A percentile compares a stretch with the other conserved stretches of the same genome.
Evolutionary conservation across 192 early-diverging fungal species (phyloP).

Genomic region (Coemansia sp.): DNA sequence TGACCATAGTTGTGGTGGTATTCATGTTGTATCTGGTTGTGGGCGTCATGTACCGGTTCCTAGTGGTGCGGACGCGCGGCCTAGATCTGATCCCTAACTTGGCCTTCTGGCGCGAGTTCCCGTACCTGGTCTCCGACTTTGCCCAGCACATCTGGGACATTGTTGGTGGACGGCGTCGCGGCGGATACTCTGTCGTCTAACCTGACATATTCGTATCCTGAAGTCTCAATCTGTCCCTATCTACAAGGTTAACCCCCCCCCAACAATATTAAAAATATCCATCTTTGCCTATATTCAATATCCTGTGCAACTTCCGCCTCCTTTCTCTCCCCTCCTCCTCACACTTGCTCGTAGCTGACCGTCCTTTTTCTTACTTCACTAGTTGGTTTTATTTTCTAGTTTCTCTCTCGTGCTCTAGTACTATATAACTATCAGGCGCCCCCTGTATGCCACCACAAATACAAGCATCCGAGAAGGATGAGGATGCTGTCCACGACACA

Average conservation of each 20-base stretch:
- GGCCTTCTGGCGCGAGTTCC: constrained; percentile 52
- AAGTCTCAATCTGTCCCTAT: too few species aligned
- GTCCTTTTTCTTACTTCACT: too few species aligned
- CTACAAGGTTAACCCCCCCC: too few species aligned
- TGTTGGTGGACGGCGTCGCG: constrained; percentile 42
- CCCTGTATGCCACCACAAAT: not conserved
- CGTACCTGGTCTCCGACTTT: constrained; percentile 51
- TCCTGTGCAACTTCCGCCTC: too few species aligned
- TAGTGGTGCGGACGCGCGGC: constrained; percentile 41
- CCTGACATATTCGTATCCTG: not conserved
- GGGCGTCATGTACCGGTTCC: constrained; percentile 48
- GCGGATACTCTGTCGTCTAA: constrained; percentile 50
- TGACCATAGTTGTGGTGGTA: constrained; percentile 26
- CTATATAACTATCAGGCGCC: too few species aligned
- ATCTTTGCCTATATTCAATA: too few species aligned
- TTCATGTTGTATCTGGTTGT: constrained; percentile 45
- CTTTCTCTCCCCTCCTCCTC: too few species aligned
- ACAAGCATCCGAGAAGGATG: not conserved
- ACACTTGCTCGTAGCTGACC: too few species aligned
- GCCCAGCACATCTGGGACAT: constrained; percentile 45
- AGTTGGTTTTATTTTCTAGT: too few species aligned
- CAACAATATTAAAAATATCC: too few species aligned
- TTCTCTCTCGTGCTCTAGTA: too few species aligned
- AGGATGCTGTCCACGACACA: not conserved
- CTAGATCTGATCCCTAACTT: constrained; percentile 52